Base-by-base conservation (phyloP, 1,284 basidiomycete genomes). In the Irpex sp. region DNA sequence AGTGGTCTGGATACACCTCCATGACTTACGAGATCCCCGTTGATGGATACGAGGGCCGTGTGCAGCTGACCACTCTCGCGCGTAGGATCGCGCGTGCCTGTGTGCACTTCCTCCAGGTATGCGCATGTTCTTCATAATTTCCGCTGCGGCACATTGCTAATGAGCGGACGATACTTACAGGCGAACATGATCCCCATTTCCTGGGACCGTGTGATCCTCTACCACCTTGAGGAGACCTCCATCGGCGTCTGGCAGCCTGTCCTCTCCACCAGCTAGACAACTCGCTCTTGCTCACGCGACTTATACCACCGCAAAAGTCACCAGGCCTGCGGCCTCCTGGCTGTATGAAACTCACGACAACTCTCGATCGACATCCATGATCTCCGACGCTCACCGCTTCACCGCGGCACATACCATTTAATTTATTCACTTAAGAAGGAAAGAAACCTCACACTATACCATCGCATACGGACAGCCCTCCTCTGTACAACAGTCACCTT, bases 21-120 rank as follows among this genome's bases (percentile, higher is more conserved):
- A 81, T 90, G 71, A 90, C 86, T 54, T 92, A 91, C 68, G 86
- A 90, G 69, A 86, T 92, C 49, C 90, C 89, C 0, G 76, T 92
- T 47, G 88, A 90, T 66, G 81, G 80, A 8, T 87, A 87, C 69
- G 82, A 85, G 62, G 85, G 87, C 17, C 83, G 82, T 59, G 81
- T 88, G 36, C 83, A 86, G 67, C 76, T 90, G 36, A 81, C 84
- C 72, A 89, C 88, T 5, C 81, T 92, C 51, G 85, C 85, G 51
- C 81, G 89, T 67, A 80, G 89, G 60, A 83, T 89, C 57, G 84
- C 85, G 19, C 81, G 89, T 67, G 88, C 88, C 57, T 87, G 87
- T 71, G 80, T 87, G 60, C 89, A 92, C 72, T 92, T 89, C 73
- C 79, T 92, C 63, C 85, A 90, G 81, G 89, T 87, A 71, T 68